phyloP scores from a whole-genome alignment of 192 early-diverging fungal genomes.

The Umbelopsis isabellina region DNA sequence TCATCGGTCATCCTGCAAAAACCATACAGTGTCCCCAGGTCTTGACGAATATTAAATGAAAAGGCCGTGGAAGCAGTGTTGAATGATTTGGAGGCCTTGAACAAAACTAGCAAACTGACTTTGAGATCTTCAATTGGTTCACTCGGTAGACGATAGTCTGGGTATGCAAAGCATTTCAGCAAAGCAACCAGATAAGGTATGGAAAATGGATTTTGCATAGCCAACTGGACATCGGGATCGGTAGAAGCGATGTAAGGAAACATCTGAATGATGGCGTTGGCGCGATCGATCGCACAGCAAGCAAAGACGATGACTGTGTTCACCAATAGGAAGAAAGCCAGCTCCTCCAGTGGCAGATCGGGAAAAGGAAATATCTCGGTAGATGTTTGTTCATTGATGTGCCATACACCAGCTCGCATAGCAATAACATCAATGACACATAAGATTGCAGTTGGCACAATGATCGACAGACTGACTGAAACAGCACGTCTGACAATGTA shows the following conservation, averaged over 20 bases:
- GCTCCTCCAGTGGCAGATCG: slow-evolving; percentile 56
- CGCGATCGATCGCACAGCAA: slow-evolving; percentile 35
- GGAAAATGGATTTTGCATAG: not conserved
- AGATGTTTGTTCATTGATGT: slow-evolving; percentile 44
- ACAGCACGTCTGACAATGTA: slow-evolving; percentile 45
- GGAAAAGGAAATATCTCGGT: slow-evolving; percentile 42
- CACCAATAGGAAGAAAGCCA: slow-evolving; percentile 53
- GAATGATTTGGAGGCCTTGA: slow-evolving; percentile 35
- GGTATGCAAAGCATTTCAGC: slow-evolving; percentile 20
- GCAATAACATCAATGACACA: slow-evolving; percentile 52
- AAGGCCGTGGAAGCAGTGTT: slow-evolving; percentile 41
- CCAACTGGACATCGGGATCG: not conserved
- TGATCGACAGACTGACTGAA: slow-evolving; percentile 25
- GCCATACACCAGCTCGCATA: slow-evolving; percentile 49
- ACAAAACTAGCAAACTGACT: slow-evolving; percentile 26
- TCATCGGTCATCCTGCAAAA: slow-evolving; percentile 46
- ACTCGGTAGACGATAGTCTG: slow-evolving; percentile 21
- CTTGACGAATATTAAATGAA: slow-evolving; percentile 34
- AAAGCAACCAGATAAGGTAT: slow-evolving; percentile 3
- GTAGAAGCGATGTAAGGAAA: slow-evolving; percentile 19
- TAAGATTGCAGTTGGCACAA: slow-evolving; percentile 48
- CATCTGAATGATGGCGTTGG: slow-evolving; percentile 29
- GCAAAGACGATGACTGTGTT: slow-evolving; percentile 43
- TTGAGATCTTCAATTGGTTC: slow-evolving; percentile 27
- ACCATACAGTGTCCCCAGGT: slow-evolving; percentile 39